Evolutionary conservation across 2,329 filamentous ascomycete species (phyloP).

Genomic region (Xylaria sp.): DNA sequence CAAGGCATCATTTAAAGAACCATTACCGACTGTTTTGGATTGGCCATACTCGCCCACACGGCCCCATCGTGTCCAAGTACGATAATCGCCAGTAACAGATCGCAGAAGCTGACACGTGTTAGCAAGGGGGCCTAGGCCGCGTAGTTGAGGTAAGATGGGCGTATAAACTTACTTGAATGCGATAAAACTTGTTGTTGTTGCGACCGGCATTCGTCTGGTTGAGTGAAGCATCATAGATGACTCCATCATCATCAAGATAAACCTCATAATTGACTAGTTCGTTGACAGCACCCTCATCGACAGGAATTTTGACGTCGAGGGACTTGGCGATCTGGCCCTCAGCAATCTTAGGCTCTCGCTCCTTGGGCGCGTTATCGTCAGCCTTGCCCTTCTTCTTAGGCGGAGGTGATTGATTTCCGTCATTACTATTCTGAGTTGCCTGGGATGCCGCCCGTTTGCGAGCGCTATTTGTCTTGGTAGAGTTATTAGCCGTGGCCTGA

Average conservation of each 20-base stretch:
- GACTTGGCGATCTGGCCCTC: constrained; percentile 61
- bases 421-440: constrained; percentile 38
- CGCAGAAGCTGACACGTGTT: constrained; percentile 56
- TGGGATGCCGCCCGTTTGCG: constrained; percentile 43
- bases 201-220: constrained; percentile 78
- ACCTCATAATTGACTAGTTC: constrained; percentile 60
- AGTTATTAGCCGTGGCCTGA: constrained; percentile 22
- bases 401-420: constrained; percentile 43
- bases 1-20: constrained; percentile 57
- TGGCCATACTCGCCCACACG: constrained; percentile 74
- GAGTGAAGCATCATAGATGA: constrained; percentile 82
- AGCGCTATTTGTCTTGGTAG: constrained; percentile 32
- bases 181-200: constrained; percentile 89
- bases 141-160: background rate
- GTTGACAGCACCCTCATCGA: constrained; percentile 59
- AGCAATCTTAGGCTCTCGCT: constrained; percentile 38
- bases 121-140: background rate
- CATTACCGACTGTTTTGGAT: constrained; percentile 56
- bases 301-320: constrained; percentile 58
- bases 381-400: constrained; percentile 51
- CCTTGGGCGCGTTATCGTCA: constrained; percentile 36
- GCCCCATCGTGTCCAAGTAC: constrained; percentile 83
- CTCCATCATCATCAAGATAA: constrained; percentile 71
- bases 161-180: constrained; percentile 67
- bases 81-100: constrained; percentile 56